These are phyloP conservation scores for Boletus edulis DNA, from an alignment of 768 basidiomycete species.

Conservation along the genomic window DNA sequence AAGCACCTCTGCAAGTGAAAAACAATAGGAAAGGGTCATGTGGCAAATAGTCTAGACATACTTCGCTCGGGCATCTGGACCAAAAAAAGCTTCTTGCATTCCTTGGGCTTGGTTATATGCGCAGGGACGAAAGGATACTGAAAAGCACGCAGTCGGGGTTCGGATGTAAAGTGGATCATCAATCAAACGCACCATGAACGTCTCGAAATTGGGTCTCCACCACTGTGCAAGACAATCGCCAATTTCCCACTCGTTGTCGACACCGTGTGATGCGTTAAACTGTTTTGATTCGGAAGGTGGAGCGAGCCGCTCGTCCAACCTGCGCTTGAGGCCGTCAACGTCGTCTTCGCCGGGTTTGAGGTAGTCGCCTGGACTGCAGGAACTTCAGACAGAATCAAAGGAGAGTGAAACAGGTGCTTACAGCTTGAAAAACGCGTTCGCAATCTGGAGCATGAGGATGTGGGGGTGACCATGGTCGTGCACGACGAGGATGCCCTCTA, in stretches of 20 bases:
- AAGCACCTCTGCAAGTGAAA: constrained; percentile 67
- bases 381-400: not conserved
- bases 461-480: constrained; percentile 98
- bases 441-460: constrained; percentile 97
- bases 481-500: constrained; percentile 75
- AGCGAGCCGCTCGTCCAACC: constrained; percentile 86
- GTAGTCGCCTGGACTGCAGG: constrained; percentile 89
- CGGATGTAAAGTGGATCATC: not conserved
- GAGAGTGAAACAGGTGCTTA: constrained; percentile 37
- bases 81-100: constrained; percentile 94
- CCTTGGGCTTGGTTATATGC: constrained; percentile 97
- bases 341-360: constrained; percentile 96
- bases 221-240: constrained; percentile 96
- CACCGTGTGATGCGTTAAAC: constrained; percentile 72
- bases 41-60: constrained; percentile 38
- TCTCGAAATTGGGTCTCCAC: constrained; percentile 99
- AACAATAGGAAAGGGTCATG: not conserved
- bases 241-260: constrained; percentile 93
- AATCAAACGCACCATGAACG: constrained; percentile 80
- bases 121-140: constrained; percentile 94
- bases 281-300: constrained; percentile 72
- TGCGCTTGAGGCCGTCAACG: constrained; percentile 82
- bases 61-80: constrained; percentile 95
- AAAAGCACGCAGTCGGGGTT: not conserved
- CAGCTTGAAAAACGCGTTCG: constrained; percentile 99